Base-by-base conservation (phyloP, 176 grass and related monocot species). In the Zizania latifolia region DNA sequence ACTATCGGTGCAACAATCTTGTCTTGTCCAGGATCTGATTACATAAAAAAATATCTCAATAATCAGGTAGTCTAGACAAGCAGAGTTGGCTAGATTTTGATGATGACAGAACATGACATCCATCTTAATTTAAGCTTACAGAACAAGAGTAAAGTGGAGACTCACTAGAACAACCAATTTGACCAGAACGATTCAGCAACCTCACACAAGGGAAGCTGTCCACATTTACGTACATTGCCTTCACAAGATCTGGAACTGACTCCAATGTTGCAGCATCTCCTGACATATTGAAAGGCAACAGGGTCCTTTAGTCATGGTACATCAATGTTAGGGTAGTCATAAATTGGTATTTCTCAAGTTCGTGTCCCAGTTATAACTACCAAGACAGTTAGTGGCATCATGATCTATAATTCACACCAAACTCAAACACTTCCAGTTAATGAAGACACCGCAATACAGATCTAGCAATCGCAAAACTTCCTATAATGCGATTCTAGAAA, bases 141-240 rank as follows among this genome's bases (percentile, higher is more conserved):
- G 11, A 15, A 70, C 26, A 43, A 77, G 5, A 57, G 23, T 27
- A 83, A 62, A 61, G 10, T 22, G 46, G 29, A 58, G 24, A 94
- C 95, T 92, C 84, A 98, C 95, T 98, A 77, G 95, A 89, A 80
- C 95, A 98, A 50, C 89, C 95, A 27, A 98, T 88, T 94, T 83
- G 86, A 75, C 95, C 95, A 62, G 89, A 92, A 55, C 92, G 89
- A 86, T 94, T 98, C 82, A 98, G 79, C 66, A 98, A 76, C 68
- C 91, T 77, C 62, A 98, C 95, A 53, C 95, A 98, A 68, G 95
- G 95, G 79, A 72, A 98, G 72, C 89, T 98, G 72, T 98, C 76
- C 59, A 98, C 75, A 71, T 87, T 86, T 39, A 82, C 22, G 68
- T 94, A 94, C 95, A 98, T 94, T 68, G 84, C 89, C 72, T 86